A percentile compares a stretch with the other conserved stretches of the same genome.
phyloP scores from a whole-genome alignment of 768 basidiomycete species.

The Melanogaster broomeanus region DNA sequence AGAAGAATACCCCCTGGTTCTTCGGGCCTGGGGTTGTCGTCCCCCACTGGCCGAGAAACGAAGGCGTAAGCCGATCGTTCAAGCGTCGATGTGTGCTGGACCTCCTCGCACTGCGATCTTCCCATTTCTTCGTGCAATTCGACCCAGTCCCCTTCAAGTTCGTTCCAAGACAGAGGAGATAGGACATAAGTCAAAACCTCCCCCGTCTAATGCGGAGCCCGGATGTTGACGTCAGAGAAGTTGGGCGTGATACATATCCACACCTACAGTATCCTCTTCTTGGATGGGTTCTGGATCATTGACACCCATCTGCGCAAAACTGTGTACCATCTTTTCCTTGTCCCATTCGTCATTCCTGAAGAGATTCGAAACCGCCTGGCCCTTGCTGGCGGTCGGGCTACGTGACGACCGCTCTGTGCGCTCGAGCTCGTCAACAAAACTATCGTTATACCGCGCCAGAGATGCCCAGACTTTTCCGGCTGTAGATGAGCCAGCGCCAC shows the following conservation, averaged over 20 bases:
- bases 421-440: slow-evolving; percentile 62
- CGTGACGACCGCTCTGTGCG: slow-evolving; percentile 60
- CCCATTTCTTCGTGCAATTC: slow-evolving; percentile 30
- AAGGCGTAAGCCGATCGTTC: slow-evolving; percentile 4
- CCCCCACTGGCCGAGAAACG: not conserved
- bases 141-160: slow-evolving; percentile 41
- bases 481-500: slow-evolving; percentile 25
- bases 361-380: slow-evolving; percentile 37
- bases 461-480: slow-evolving; percentile 64
- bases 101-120: not conserved
- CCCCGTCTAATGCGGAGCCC: slow-evolving; percentile 27
- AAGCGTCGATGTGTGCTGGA: not conserved
- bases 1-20: slow-evolving; percentile 51
- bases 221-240: slow-evolving; percentile 15
- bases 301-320: slow-evolving; percentile 65
- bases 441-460: slow-evolving; percentile 79
- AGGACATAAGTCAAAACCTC: slow-evolving; percentile 48
- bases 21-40: slow-evolving; percentile 19
- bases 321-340: slow-evolving; percentile 72
- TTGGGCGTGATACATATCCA: not conserved
- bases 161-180: slow-evolving; percentile 38
- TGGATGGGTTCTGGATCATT: slow-evolving; percentile 13
- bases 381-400: slow-evolving; percentile 35
- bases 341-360: slow-evolving; percentile 69
- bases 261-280: slow-evolving; percentile 14